Evolutionary conservation across 345 rosid species (phyloP).

Genomic region (Abelmoschus esculentus): DNA sequence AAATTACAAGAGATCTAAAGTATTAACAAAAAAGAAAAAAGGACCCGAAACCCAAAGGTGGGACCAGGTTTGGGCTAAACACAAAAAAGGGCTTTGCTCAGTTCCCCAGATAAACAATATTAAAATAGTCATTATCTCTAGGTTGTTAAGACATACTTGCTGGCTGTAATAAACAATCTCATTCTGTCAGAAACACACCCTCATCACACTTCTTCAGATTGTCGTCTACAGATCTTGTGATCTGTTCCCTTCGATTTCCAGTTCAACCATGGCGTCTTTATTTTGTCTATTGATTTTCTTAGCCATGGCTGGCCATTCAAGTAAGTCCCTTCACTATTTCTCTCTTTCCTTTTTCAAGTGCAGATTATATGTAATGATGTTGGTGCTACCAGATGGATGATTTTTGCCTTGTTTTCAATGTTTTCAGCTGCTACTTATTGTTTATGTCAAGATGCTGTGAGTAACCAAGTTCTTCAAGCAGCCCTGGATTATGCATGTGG

Average conservation of each 20-base stretch:
- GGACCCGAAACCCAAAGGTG: not conserved
- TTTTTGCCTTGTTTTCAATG: not conserved
- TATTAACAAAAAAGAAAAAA: too few relatives aligned
- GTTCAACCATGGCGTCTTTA: conserved; percentile 44
- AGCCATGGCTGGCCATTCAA: conserved; percentile 54
- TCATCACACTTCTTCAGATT: not conserved
- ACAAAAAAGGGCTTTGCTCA: not conserved
- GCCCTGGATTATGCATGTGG: conserved; percentile 87
- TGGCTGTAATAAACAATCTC: not conserved
- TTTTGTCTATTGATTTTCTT: conserved; percentile 40
- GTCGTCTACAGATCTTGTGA: conserved; percentile 18
- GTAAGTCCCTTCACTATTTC: conserved; percentile 32
- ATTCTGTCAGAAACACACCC: conserved; percentile 24
- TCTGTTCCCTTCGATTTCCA: not conserved
- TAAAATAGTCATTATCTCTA: not conserved
- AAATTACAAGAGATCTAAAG: too few relatives aligned
- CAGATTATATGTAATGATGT: not conserved
- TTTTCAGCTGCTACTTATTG: conserved; percentile 58
- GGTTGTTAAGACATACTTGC: not conserved
- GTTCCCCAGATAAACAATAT: not conserved
- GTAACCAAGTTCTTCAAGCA: conserved; percentile 51
- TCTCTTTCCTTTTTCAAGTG: not conserved
- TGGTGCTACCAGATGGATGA: not conserved
- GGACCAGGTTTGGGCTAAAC: not conserved
- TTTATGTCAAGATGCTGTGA: conserved; percentile 58